Evolutionary conservation across 176 grass and related monocot species (phyloP).

Genomic region (Coix lacrymajobi): DNA sequence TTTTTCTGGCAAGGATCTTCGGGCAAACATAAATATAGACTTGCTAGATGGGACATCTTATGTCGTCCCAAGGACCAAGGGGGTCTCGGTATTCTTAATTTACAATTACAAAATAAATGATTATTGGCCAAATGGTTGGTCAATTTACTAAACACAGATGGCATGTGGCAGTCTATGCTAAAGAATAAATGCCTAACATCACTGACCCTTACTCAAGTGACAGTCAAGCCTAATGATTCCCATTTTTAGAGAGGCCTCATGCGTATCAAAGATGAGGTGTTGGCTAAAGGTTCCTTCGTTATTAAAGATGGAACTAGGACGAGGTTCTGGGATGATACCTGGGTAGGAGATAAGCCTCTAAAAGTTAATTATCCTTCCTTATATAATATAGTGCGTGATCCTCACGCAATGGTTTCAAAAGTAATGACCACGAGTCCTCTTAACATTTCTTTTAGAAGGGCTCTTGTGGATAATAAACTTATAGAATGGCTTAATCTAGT

Average conservation of each 20-base stretch:
- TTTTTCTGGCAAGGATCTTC: too few relatives aligned
- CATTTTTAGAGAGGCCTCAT: neutral
- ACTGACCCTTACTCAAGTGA: neutral
- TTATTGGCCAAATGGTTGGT: neutral
- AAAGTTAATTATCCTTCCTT: too few relatives aligned
- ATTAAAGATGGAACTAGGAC: neutral
- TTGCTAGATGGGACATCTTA: too few relatives aligned
- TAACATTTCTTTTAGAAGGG: too few relatives aligned
- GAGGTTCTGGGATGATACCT: neutral
- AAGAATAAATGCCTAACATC: neutral
- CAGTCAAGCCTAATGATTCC: neutral
- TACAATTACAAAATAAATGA: neutral
- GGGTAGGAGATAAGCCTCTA: neutral
- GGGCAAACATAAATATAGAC: too few relatives aligned
- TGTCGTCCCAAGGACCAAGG: too few relatives aligned
- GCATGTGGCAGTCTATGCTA: neutral
- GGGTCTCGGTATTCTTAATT: neutral
- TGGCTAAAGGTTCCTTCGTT: neutral
- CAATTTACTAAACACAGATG: neutral
- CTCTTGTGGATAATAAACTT: too few relatives aligned
- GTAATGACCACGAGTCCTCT: too few relatives aligned
- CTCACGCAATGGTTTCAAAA: too few relatives aligned
- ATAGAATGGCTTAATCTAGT: too few relatives aligned
- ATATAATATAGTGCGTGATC: too few relatives aligned
- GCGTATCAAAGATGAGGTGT: neutral